Base-by-base conservation (phyloP, 2,329 filamentous ascomycete species). In the Aspergillaceae sp. region DNA sequence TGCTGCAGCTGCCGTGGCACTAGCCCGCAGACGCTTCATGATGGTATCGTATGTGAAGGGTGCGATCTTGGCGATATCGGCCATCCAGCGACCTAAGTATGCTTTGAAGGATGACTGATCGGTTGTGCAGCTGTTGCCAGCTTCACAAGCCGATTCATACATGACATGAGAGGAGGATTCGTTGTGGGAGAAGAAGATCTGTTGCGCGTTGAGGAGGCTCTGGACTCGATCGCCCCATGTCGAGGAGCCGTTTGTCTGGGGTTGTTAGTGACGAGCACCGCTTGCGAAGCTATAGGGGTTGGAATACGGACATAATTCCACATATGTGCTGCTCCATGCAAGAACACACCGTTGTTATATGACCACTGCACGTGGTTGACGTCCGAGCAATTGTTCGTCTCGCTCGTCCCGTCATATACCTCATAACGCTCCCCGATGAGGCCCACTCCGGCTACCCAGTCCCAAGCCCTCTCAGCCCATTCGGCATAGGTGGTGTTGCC, bases 401-500 rank as follows among this genome's bases (percentile, higher is more conserved):
- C 67, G 46, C 74, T 69, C 4, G 70, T 69, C 9, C 75, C 76
- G 50, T 80, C 77, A 50, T 71, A 76, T 40, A 78, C 67, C 47
- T 73, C 64, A 52, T 68, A 77, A 3, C 59, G 60, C 19, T 64
- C 59, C 45, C 66, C 67, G 29, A 77, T 69, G n/a, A 79, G 60
- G 3, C 71, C 72, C 26, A 75, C 64, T 30, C 52, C 57, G n/a
- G 59, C 57, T 34, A 69, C 70, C 77, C 77, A 80, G 50, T 78
- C 71, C 68, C 74, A 77, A 11, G 83, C 71, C 57, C 74, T 82
- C 48, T 79, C 73, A 0, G 86, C 86, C 84, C 84, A 87, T 9
- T 84, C 47, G 4, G 44, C 40, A 34, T 51, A 53, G 9, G 48
- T 50, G 7, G 47, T 30, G 35, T 51, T 51, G 2, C 45, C 44